Conservation (phyloP, 2,329 filamentous ascomycete genomes). For the Stachybotrys chartarum region DNA sequence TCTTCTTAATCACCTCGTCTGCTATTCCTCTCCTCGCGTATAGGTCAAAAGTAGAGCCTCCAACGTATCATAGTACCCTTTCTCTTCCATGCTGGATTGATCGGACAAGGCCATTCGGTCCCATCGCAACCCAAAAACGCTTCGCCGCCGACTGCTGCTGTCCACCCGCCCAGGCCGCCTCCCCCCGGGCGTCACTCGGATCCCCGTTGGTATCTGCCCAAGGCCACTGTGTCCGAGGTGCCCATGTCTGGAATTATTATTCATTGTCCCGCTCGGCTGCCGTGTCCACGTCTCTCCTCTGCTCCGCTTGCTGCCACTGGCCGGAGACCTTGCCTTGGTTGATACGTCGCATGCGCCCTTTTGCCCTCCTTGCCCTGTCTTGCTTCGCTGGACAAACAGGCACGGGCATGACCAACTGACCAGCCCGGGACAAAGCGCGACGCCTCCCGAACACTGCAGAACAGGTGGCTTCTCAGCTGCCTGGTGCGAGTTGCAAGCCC, state of each 20-base stretch:
- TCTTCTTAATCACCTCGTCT: neutral
- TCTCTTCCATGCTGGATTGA: neutral
- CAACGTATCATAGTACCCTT: neutral
- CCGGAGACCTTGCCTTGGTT: neutral
- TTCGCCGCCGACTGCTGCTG: neutral
- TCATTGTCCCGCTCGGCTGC: neutral
- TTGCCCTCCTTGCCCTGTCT: neutral
- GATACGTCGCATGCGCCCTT: neutral
- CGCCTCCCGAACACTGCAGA: slow-evolving; percentile 1
- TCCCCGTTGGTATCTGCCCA: neutral
- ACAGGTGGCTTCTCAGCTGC: neutral
- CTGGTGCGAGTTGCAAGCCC: neutral
- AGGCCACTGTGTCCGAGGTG: neutral
- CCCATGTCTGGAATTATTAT: neutral
- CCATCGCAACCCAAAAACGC: neutral
- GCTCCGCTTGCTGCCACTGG: neutral
- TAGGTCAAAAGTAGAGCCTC: neutral
- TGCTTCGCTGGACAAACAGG: neutral
- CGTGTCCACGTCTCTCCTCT: neutral
- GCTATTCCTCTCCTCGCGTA: neutral
- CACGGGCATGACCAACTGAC: slow-evolving; percentile 1
- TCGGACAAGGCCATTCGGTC: neutral
- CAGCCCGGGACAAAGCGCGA: slow-evolving; percentile 1
- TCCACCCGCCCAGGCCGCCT: neutral
- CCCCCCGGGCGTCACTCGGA: no score